Evolutionary conservation across 2,329 filamentous ascomycete species (phyloP).

Genomic region (Xylariaceae sp.): DNA sequence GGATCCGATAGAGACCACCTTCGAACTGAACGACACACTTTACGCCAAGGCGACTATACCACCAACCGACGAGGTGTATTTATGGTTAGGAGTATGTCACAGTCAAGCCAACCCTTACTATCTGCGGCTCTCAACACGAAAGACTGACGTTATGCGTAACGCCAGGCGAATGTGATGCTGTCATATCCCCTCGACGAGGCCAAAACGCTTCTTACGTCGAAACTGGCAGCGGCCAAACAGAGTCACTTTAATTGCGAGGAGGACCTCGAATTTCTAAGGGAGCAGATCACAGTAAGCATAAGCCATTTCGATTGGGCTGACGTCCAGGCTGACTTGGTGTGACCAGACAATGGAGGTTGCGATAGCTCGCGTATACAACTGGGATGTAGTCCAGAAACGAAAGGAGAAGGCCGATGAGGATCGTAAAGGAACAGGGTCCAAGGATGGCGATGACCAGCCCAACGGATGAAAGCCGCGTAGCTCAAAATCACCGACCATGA

Average conservation of each 20-base stretch:
- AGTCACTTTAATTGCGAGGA: conserved; percentile 91
- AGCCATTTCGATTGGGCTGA: not conserved
- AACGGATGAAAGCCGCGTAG: conserved; percentile 37
- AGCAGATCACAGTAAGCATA: conserved; percentile 86
- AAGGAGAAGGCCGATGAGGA: conserved; percentile 81
- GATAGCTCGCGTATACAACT: conserved; percentile 97
- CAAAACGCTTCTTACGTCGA: conserved; percentile 76
- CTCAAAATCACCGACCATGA: conserved; percentile 1
- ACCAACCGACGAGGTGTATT: conserved; percentile 87
- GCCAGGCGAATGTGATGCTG: conserved; percentile 93
- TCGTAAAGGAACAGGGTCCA: conserved; percentile 47
- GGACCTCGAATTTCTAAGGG: conserved; percentile 91
- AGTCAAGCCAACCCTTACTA: not conserved
- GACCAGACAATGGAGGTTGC: conserved; percentile 93
- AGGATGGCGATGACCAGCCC: conserved; percentile 49
- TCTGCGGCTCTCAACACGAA: not conserved
- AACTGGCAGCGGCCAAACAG: conserved; percentile 78
- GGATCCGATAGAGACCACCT: conserved; percentile 86
- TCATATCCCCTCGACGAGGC: conserved; percentile 92
- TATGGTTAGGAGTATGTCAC: conserved; percentile 85
- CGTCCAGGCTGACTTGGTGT: conserved; percentile 10
- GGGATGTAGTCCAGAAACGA: conserved; percentile 94
- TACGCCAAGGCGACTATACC: conserved; percentile 87
- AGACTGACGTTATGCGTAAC: conserved; percentile 1
- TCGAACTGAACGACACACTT: conserved; percentile 95